Evolutionary conservation across 73 alveolate species (phyloP).

Genomic region (Symbiodinium natans): DNA sequence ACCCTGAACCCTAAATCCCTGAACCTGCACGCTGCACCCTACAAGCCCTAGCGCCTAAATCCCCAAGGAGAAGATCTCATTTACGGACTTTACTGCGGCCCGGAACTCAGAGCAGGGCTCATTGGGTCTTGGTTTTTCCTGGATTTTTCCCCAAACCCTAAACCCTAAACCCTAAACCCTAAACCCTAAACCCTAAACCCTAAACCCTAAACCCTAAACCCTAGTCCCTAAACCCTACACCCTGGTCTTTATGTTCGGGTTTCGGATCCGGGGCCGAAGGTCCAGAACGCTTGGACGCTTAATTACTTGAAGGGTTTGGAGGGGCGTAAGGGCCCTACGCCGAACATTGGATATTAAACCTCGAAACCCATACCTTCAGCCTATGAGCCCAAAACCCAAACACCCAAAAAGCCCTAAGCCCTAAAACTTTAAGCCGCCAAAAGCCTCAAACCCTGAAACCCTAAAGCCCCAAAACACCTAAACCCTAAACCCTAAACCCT

Average conservation of each 20-base stretch:
- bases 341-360: no score
- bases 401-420: background rate
- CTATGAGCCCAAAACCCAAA: background rate
- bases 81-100: conserved; percentile 68
- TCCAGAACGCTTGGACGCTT: no score
- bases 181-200: background rate
- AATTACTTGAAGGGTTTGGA: no score
- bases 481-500: no score
- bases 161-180: no score
- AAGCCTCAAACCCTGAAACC: background rate
- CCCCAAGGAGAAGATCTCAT: conserved; percentile 55
- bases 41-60: background rate
- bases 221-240: background rate
- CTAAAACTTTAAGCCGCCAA: no score
- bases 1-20: no score
- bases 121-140: background rate
- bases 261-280: no score
- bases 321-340: no score
- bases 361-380: no score
- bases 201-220: background rate
- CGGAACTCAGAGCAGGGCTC: background rate
- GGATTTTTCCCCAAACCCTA: background rate
- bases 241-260: no score
- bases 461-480: background rate
- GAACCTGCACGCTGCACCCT: background rate